Percentiles rank a stretch among this genome's conserved stretches.
Evolutionary conservation across 208 protist genomes (phyloP).

Genomic region (Angomonas deanei): DNA sequence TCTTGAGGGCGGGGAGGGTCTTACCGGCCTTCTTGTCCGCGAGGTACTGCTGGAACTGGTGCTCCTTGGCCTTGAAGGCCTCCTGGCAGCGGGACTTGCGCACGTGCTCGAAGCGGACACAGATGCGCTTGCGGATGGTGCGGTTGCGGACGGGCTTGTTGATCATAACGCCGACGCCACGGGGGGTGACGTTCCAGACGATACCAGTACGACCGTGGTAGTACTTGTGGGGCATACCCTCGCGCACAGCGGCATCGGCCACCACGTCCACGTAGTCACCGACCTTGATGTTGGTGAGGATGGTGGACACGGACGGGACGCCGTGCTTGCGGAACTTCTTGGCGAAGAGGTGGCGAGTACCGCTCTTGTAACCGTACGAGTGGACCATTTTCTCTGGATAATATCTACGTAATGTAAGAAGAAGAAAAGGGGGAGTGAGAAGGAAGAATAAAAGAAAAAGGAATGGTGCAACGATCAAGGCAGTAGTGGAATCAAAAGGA

Average conservation of each 20-base stretch:
- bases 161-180: slow-evolving; percentile 98
- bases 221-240: slow-evolving; percentile 99
- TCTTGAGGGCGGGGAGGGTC: slow-evolving; percentile 58
- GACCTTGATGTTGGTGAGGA: slow-evolving; percentile 96
- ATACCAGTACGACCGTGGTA: slow-evolving; percentile 99
- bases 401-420: not conserved
- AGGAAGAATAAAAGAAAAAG: not conserved
- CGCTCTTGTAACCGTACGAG: slow-evolving; percentile 96
- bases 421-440: not conserved
- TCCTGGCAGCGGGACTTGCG: slow-evolving; percentile 90
- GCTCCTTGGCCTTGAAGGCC: slow-evolving; percentile 86
- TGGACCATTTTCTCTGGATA: slow-evolving; percentile 53
- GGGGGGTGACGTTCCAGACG: slow-evolving; percentile 99
- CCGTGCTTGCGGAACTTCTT: slow-evolving; percentile 96
- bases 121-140: slow-evolving; percentile 99
- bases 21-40: slow-evolving; percentile 81
- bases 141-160: slow-evolving; percentile 98
- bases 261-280: slow-evolving; percentile 99
- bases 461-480: not conserved
- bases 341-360: slow-evolving; percentile 97
- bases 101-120: slow-evolving; percentile 99
- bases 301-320: slow-evolving; percentile 88
- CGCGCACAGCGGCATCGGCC: slow-evolving; percentile 97
- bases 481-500: not conserved
- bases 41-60: slow-evolving; percentile 62